These are phyloP conservation scores for Lentinula boryana DNA, from an alignment of 768 basidiomycete genomes.

Conservation along the genomic window DNA sequence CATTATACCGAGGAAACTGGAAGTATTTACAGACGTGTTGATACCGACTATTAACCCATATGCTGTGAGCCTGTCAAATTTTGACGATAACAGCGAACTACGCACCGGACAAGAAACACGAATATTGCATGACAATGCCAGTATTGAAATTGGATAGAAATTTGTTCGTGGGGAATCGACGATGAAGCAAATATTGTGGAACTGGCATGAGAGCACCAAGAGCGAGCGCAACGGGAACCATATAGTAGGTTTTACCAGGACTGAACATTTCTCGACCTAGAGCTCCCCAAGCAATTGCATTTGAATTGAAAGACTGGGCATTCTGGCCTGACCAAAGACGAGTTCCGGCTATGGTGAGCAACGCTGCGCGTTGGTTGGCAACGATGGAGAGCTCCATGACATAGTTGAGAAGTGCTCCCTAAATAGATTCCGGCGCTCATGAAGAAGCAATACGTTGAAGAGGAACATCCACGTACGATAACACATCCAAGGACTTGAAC, in stretches of 20 bases:
- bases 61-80: neutral
- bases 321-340: conserved; percentile 27
- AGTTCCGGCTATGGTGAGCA: conserved; percentile 21
- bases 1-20: conserved; percentile 12
- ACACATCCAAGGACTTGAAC: conserved; percentile 37
- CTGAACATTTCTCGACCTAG: conserved; percentile 25
- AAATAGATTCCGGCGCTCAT: neutral
- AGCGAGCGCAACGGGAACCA: conserved; percentile 20
- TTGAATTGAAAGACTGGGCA: conserved; percentile 22
- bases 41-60: conserved; percentile 23
- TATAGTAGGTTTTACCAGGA: conserved; percentile 15
- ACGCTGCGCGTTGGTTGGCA: neutral
- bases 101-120: conserved; percentile 3
- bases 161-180: conserved; percentile 22
- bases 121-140: conserved; percentile 16
- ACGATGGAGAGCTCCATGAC: conserved; percentile 3
- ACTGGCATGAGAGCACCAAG: conserved; percentile 25
- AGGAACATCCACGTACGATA: conserved; percentile 6
- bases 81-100: conserved; percentile 13
- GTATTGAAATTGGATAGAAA: conserved; percentile 15
- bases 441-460: neutral
- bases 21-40: conserved; percentile 21
- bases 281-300: conserved; percentile 26
- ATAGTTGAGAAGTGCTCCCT: conserved; percentile 3
- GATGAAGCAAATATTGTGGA: conserved; percentile 25